phyloP scores from a whole-genome alignment of 768 basidiomycete species.

The Tulasnella sp. region DNA sequence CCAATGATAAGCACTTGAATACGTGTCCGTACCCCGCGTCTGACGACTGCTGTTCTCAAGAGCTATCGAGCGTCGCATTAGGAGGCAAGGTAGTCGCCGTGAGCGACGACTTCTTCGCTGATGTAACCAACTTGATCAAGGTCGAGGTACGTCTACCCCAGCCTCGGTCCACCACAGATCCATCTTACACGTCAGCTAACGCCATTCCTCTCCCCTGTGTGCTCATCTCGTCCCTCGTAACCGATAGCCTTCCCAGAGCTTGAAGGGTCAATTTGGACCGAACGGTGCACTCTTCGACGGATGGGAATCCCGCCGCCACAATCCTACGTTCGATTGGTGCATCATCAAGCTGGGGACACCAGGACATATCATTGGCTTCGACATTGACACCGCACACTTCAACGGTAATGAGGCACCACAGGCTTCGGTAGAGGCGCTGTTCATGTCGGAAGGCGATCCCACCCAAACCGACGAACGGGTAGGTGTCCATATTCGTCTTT shows the following conservation, averaged over 20 bases:
- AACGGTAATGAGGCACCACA: constrained; percentile 91
- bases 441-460: constrained; percentile 43
- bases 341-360: constrained; percentile 84
- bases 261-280: constrained; percentile 97
- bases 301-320: constrained; percentile 93
- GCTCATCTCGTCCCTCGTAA: not conserved
- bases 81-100: constrained; percentile 74
- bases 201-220: not conserved
- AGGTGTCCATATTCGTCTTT: constrained; percentile 39
- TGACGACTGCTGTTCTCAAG: constrained; percentile 48
- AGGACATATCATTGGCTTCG: constrained; percentile 76
- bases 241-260: constrained; percentile 73
- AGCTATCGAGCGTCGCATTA: constrained; percentile 84
- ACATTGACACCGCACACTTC: constrained; percentile 95
- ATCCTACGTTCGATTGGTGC: constrained; percentile 88
- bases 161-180: not conserved
- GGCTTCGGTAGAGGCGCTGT: constrained; percentile 67
- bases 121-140: constrained; percentile 78
- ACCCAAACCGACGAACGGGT: constrained; percentile 61
- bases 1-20: constrained; percentile 7
- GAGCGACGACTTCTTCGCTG: constrained; percentile 97
- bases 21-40: not conserved
- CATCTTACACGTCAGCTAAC: constrained; percentile 14
- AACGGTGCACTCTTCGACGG: constrained; percentile 93
- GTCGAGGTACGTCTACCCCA: constrained; percentile 61